Percentiles rank a stretch among this genome's conserved stretches.
These are phyloP conservation scores for Saturnispora gosingensis DNA, from an alignment of 805 yeast species.

Conservation along the genomic window DNA sequence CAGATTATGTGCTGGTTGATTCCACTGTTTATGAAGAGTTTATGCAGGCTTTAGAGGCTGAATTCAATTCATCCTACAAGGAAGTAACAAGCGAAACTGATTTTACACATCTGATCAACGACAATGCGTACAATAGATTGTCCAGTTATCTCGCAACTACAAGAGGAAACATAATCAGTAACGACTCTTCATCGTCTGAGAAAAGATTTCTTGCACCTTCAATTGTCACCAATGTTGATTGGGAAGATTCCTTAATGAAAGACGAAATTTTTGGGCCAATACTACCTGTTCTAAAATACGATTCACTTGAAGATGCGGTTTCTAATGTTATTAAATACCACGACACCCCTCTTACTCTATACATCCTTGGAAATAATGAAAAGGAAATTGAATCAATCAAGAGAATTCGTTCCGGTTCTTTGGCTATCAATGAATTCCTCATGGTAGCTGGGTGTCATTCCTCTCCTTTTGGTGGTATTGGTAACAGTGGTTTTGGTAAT, in stretches of 20 bases:
- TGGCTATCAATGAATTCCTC: constrained; percentile 58
- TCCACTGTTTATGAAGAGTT: constrained; percentile 45
- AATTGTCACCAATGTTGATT: constrained; percentile 49
- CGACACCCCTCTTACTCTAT: constrained; percentile 77
- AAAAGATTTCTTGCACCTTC: constrained; percentile 59
- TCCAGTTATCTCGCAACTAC: constrained; percentile 34
- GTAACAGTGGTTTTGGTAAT: constrained; percentile 71
- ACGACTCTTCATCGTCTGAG: constrained; percentile 36
- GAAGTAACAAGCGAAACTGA: constrained; percentile 28
- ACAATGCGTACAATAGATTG: constrained; percentile 42
- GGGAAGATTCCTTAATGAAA: constrained; percentile 64
- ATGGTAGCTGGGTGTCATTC: constrained; percentile 54
- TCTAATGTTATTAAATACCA: constrained; percentile 35
- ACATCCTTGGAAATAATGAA: constrained; percentile 48
- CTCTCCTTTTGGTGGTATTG: constrained; percentile 90
- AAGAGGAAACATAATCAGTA: constrained; percentile 43
- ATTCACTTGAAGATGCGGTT: constrained; percentile 32
- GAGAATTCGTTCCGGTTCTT: constrained; percentile 62
- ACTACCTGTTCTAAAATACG: constrained; percentile 58
- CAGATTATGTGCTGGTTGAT: constrained; percentile 74
- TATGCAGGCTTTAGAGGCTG: constrained; percentile 16
- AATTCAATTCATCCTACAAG: constrained; percentile 29
- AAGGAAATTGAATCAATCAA: constrained; percentile 42
- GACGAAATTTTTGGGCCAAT: constrained; percentile 82
- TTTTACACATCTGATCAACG: constrained; percentile 55